Conservation (phyloP, 768 basidiomycete species). For the Lentinula detonsa region DNA sequence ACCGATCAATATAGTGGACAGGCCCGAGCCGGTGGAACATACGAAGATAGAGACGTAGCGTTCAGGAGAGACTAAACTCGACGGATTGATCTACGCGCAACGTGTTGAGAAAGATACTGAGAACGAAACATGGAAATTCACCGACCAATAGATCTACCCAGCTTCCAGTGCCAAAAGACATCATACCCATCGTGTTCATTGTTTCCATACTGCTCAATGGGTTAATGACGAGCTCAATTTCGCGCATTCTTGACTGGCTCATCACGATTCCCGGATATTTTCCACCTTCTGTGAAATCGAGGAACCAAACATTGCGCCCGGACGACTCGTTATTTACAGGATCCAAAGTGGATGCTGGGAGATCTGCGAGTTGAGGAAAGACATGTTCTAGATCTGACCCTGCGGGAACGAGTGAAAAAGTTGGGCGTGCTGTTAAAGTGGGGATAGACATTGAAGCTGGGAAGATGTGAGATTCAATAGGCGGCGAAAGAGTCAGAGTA, state of each 20-base stretch:
- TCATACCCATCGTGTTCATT: conserved; percentile 34
- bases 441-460: conserved; percentile 40
- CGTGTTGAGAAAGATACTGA: not conserved
- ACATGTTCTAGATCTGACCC: conserved; percentile 43
- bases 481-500: conserved; percentile 36
- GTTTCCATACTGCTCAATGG: conserved; percentile 43
- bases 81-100: conserved; percentile 47
- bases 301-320: conserved; percentile 49
- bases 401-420: conserved; percentile 43
- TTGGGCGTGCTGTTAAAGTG: conserved; percentile 40
- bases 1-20: conserved; percentile 1
- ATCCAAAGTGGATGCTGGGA: conserved; percentile 16
- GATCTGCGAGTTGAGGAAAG: conserved; percentile 38
- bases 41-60: conserved; percentile 68
- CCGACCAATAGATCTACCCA: conserved; percentile 65
- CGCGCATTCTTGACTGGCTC: conserved; percentile 68
- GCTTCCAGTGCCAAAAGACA: conserved; percentile 44
- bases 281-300: conserved; percentile 64
- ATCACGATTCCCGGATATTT: conserved; percentile 56
- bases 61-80: conserved; percentile 42
- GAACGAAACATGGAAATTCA: not conserved
- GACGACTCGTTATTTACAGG: conserved; percentile 9
- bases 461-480: conserved; percentile 30
- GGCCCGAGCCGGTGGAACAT: conserved; percentile 14
- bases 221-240: conserved; percentile 62